Conservation (phyloP, 1,284 basidiomycete genomes). For the Coriolopsis trogii region DNA sequence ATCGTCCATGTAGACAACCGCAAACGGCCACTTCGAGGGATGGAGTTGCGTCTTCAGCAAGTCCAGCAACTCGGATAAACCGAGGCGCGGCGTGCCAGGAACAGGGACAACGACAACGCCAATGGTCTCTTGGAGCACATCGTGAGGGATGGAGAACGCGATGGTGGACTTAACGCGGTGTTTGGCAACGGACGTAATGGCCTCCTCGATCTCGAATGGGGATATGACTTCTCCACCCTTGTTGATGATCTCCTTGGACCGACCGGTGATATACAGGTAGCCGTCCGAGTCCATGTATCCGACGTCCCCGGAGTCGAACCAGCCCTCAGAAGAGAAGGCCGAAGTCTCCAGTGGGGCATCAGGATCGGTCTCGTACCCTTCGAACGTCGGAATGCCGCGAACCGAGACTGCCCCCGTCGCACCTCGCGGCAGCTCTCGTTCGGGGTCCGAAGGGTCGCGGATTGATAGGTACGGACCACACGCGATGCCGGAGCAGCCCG, state of each 20-base stretch:
- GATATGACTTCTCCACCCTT: constrained; percentile 71
- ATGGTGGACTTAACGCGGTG: constrained; percentile 44
- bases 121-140: constrained; percentile 48
- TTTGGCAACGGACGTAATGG: constrained; percentile 44
- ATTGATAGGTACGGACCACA: constrained; percentile 53
- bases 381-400: constrained; percentile 48
- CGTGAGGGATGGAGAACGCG: constrained; percentile 47
- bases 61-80: constrained; percentile 45
- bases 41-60: constrained; percentile 45
- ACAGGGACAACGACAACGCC: constrained; percentile 44
- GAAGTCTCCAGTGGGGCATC: constrained; percentile 45
- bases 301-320: constrained; percentile 67
- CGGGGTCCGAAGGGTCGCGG: constrained; percentile 41
- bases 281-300: constrained; percentile 64
- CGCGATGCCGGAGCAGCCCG: constrained; percentile 49
- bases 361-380: constrained; percentile 44
- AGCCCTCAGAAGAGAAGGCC: constrained; percentile 47
- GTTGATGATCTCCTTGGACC: constrained; percentile 65
- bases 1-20: constrained; percentile 46
- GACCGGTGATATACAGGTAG: constrained; percentile 60
- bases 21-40: constrained; percentile 50
- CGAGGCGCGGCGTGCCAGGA: constrained; percentile 36
- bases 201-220: constrained; percentile 63
- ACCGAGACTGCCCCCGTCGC: constrained; percentile 47
- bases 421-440: constrained; percentile 38